phyloP scores from a whole-genome alignment of 2,329 filamentous ascomycete genomes.

The Aphanocladium album region DNA sequence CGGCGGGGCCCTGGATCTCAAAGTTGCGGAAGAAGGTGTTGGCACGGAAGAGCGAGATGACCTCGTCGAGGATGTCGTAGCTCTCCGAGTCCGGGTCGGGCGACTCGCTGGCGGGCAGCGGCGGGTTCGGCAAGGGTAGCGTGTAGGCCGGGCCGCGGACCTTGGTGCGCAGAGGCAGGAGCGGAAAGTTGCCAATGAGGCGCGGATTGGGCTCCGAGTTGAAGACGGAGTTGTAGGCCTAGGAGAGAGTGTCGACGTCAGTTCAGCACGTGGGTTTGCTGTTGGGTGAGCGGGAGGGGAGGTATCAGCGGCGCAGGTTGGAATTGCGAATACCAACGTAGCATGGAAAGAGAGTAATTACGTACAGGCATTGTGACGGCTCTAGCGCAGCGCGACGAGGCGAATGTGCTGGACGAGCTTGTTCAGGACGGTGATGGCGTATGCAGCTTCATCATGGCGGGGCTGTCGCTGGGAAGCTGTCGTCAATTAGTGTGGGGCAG shows the following conservation, averaged over 20 bases:
- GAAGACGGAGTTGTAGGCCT: conserved; percentile 99
- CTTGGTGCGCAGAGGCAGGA: conserved; percentile 89
- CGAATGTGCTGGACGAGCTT: not conserved
- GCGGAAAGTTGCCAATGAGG: conserved; percentile 81
- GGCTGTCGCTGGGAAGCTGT: conserved; percentile 2
- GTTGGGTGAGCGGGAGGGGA: too few species aligned
- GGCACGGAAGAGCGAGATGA: conserved; percentile 86
- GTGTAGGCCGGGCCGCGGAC: conserved; percentile 93
- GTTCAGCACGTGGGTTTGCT: not conserved
- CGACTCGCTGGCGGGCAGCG: conserved; percentile 56
- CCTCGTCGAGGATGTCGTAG: conserved; percentile 95
- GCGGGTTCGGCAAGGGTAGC: conserved; percentile 56
- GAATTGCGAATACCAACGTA: not conserved
- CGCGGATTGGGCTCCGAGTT: conserved; percentile 67
- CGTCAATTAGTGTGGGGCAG: conserved; percentile 10
- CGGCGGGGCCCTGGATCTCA: conserved; percentile 93
- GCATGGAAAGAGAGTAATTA: not conserved
- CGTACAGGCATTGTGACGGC: conserved; percentile 20
- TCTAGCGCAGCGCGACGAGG: conserved; percentile 8
- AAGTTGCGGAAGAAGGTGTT: conserved; percentile 99
- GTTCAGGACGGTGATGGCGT: conserved; percentile 7
- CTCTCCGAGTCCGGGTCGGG: conserved; percentile 83
- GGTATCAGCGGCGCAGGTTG: too few species aligned
- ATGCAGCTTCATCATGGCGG: conserved; percentile 12
- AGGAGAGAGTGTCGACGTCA: not conserved